These are phyloP conservation scores for Boletus rufocinnamomeus DNA, from an alignment of 768 basidiomycete species.

Conservation along the genomic window DNA sequence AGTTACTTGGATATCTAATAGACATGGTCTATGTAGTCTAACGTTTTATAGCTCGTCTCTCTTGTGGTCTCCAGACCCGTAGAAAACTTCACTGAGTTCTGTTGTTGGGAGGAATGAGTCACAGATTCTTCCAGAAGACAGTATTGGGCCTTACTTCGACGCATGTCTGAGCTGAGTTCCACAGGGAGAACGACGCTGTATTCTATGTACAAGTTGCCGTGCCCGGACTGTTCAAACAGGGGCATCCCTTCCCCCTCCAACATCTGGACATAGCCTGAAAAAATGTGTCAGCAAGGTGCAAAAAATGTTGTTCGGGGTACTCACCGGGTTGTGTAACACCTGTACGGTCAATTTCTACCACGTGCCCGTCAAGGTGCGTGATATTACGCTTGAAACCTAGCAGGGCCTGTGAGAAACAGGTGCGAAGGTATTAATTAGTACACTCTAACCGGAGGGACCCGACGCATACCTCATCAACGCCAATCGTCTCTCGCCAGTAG, in stretches of 20 bases:
- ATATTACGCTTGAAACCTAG: constrained; percentile 93
- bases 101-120: constrained; percentile 17
- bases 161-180: constrained; percentile 64
- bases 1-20: constrained; percentile 5
- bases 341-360: constrained; percentile 64
- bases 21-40: constrained; percentile 8
- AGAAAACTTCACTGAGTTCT: constrained; percentile 62
- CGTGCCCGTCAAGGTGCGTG: constrained; percentile 88
- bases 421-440: not conserved
- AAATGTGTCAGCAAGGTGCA: not conserved
- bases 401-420: constrained; percentile 63
- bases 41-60: constrained; percentile 44
- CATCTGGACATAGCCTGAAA: constrained; percentile 79
- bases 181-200: constrained; percentile 90
- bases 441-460: not conserved
- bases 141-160: constrained; percentile 63
- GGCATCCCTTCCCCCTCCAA: constrained; percentile 93
- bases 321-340: constrained; percentile 91
- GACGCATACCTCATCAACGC: constrained; percentile 73
- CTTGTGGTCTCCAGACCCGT: constrained; percentile 32
- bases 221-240: constrained; percentile 51
- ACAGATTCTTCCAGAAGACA: not conserved
- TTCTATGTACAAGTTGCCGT: constrained; percentile 89
- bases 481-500: constrained; percentile 91
- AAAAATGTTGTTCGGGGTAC: constrained; percentile 8